phyloP scores from a whole-genome alignment of 306 rosid species.

The Astragalus membranaceus region DNA sequence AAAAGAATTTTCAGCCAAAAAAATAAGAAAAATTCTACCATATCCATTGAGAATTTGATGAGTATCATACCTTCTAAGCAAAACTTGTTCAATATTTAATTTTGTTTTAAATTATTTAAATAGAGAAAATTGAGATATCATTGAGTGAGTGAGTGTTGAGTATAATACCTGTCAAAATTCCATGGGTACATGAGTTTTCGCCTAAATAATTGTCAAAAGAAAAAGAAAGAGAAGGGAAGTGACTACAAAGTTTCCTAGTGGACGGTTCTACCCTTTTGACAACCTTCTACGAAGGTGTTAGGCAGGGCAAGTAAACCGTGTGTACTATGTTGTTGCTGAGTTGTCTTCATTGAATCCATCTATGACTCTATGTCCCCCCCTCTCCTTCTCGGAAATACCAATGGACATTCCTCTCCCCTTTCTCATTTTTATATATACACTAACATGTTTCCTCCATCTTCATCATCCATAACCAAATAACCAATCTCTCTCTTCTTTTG shows the following conservation, averaged over 20 bases:
- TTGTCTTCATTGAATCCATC: slow-evolving; percentile 51
- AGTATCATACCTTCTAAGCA: no score
- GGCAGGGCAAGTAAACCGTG: slow-evolving; percentile 12
- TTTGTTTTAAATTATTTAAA: no score
- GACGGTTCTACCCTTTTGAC: slow-evolving; percentile 34
- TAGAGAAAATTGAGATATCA: no score
- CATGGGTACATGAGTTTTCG: no score
- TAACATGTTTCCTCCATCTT: background rate
- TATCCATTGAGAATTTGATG: no score
- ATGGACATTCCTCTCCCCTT: background rate
- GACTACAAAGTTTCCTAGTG: background rate
- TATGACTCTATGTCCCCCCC: background rate
- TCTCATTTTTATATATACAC: slow-evolving; percentile 8
- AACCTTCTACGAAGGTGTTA: slow-evolving; percentile 34
- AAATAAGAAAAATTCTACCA: no score
- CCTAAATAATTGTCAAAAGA: no score
- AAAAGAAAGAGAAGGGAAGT: no score
- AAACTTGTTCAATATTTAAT: no score
- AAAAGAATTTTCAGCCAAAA: no score
- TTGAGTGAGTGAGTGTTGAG: no score
- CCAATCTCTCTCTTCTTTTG: background rate
- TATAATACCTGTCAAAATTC: no score
- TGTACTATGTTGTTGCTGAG: slow-evolving; percentile 28
- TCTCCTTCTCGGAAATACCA: slow-evolving; percentile 55
- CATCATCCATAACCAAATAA: background rate